Evolutionary conservation across 2,329 filamentous ascomycete genomes (phyloP), one percentile per base, ranked within the genome.

Genomic region (Reticulascus tulasneorum): DNA sequence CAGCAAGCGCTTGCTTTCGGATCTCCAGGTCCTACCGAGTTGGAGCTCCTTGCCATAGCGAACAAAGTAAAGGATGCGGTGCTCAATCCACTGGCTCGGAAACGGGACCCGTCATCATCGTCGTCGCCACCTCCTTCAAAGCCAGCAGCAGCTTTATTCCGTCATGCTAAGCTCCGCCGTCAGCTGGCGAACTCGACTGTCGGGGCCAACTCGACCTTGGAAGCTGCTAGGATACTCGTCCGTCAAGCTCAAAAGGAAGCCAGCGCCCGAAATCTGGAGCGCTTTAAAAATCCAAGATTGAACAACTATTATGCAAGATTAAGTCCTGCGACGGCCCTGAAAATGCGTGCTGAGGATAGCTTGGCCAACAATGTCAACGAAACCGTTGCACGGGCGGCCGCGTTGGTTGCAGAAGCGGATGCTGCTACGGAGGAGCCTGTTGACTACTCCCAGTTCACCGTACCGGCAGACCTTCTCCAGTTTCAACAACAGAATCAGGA

Each of bases 371-470:
- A 16, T 16, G 20, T 38, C 18, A 35, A 30, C 39, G 23, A 19
- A 22, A 26, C 37, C 10, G 12, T 21, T 33, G 29, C 33, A 29
- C 29, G 29, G 30, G 24, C 36, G 25, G 26, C 35, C 30, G 22
- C 30, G 16, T 26, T 15, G 12, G 11, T 42, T 40, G 29, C 38
- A 11, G 33, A 35, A 20, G 33, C 33, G 16, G 25, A 35, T n/a
- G 20, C 17, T 21, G 33, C 33, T 26, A 24, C 22, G 18, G 23
- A 35, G 17, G 10, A 17, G 13, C 25, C 33, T 11, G 19, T 23
- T 17, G 33, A 35, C 24, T 22, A 28, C 24, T 26, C 25, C 15
- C 16, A 19, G 22, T 20, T 35, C 25, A n/a, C n/a, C n/a, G n/a
- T n/a, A n/a, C 33, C 33, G 9, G 24, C 17, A 10, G 33, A 35